phyloP scores from a whole-genome alignment of 139 green algal genomes.

The Chlamydomonas sphaeroides region DNA sequence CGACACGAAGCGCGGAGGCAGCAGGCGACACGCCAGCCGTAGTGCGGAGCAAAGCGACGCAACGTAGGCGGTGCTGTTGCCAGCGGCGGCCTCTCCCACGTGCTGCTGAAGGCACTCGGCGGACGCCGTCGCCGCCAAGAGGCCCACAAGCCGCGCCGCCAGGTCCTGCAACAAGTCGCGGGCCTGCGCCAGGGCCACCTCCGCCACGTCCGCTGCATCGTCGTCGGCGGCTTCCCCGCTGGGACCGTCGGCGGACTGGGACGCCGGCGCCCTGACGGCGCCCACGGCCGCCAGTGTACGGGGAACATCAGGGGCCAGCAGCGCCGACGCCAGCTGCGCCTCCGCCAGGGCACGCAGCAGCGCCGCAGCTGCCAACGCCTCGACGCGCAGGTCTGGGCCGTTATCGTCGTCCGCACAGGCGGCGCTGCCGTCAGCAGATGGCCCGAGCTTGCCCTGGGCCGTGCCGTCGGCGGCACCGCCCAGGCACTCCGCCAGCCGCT shows the following conservation, averaged over 20 bases:
- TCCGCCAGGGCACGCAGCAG: neutral
- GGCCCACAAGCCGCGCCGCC: neutral
- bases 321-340: neutral
- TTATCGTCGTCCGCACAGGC: too few species aligned
- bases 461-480: neutral
- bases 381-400: neutral
- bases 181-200: neutral
- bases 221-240: neutral
- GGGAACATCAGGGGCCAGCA: neutral
- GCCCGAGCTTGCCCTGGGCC: neutral
- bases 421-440: neutral
- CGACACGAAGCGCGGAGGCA: too few species aligned
- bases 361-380: conserved; percentile 8
- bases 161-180: neutral
- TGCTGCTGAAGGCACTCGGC: too few species aligned
- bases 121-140: neutral
- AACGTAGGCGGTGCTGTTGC: too few species aligned
- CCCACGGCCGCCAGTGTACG: neutral
- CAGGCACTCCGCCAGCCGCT: neutral
- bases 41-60: too few species aligned
- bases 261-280: too few species aligned
- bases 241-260: too few species aligned
- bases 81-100: too few species aligned
- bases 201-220: neutral
- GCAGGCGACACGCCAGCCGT: too few species aligned